These are phyloP conservation scores for Juncus inflexus DNA, from an alignment of 176 grass and related monocot species.

Conservation along the genomic window DNA sequence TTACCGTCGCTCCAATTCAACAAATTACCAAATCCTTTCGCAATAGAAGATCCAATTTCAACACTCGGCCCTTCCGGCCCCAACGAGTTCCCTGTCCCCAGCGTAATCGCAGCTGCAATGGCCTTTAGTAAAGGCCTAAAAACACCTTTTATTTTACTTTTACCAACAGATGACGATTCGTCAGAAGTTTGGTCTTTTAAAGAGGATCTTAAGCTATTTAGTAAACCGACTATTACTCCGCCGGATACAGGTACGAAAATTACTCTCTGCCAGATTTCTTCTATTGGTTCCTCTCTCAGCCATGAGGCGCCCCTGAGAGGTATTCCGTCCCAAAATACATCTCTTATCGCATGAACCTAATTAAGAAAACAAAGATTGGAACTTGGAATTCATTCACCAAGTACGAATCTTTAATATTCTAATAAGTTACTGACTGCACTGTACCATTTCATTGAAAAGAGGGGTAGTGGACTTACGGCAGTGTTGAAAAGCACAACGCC, in stretches of 20 bases:
- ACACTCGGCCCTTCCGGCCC: constrained; percentile 94
- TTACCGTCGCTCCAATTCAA: constrained; percentile 62
- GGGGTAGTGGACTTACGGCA: constrained; percentile 30
- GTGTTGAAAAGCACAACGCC: constrained; percentile 79
- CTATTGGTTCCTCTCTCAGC: constrained; percentile 66
- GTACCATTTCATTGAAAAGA: constrained; percentile 14
- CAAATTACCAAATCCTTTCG: constrained; percentile 74
- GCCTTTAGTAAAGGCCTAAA: constrained; percentile 71
- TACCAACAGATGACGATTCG: constrained; percentile 2
- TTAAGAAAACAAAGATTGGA: background rate
- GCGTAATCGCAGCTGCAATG: constrained; percentile 70
- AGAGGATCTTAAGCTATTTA: constrained; percentile 53
- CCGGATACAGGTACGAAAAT: constrained; percentile 66
- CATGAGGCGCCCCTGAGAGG: constrained; percentile 61
- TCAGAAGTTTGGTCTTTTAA: constrained; percentile 33
- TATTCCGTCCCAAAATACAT: constrained; percentile 80
- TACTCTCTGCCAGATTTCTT: constrained; percentile 72
- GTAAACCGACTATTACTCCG: constrained; percentile 64
- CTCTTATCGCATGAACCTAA: constrained; percentile 84
- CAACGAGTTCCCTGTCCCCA: constrained; percentile 89
- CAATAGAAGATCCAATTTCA: constrained; percentile 84
- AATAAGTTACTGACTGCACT: background rate
- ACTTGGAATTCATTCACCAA: constrained; percentile 1
- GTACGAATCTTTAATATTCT: constrained; percentile 14
- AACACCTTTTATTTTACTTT: constrained; percentile 33